Evolutionary conservation across 2,329 filamentous ascomycete genomes (phyloP), one percentile per base, ranked within the genome.

Genomic region (Curvularia spicifera): DNA sequence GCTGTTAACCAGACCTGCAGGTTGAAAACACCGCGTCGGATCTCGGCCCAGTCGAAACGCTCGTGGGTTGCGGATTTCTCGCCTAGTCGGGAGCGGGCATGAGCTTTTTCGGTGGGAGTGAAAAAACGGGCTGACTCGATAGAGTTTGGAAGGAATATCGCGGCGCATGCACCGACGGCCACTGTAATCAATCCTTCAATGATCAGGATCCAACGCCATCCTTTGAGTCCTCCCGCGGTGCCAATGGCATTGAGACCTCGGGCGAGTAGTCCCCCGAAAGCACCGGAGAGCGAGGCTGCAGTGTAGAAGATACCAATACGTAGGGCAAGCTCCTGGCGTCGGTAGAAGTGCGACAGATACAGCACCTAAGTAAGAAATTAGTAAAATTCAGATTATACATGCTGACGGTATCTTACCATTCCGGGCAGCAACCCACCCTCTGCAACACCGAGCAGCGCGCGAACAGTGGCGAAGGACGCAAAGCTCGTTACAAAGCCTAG

Each of bases 301-400:
- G 86, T 89, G 70, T 89, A 90, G 67, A 90, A 89, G 5, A 90
- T 77, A 29, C 87, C 88, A 49, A 90, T 87, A 4, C 88, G 80
- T 37, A 89, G 72, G 0, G 86, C 85, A 60, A 89, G 78, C 62
- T 89, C 86, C 1, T 81, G 78, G 20, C 86, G 79, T 18, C 81
- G 83, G 66, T 89, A 87, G 61, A 90, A 83, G 6, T 81, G 80
- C 0, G 86, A 88, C 12, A 91, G 80, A 66, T 90, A 90, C 1
- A 91, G 76, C 1, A 68, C 66, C 66, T 68, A 13, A 13, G 9
- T 24, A 64, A 35, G 22, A 4, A 9, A 15, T 35, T 4, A 35
- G 33, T 15, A 35, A 20, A 18, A n/a, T 4, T 37, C 9, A 9
- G 13, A 18, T 24, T 22, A 7, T 31, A 22, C 22, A 15, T 26